Conservation (phyloP, 305 asterid genomes). For the Fraxinus sp. region DNA sequence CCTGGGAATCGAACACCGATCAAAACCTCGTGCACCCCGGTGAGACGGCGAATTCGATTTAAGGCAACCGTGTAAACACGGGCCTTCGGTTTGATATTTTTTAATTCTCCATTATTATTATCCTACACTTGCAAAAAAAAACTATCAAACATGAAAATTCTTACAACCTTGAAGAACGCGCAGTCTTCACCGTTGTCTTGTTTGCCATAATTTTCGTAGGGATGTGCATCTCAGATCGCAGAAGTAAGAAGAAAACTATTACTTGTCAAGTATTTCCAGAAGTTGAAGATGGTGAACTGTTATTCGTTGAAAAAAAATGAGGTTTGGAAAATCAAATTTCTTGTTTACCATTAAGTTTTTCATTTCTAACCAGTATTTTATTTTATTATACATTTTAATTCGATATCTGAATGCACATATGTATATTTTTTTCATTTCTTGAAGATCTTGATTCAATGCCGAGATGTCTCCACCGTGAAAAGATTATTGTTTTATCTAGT, state of each 20-base stretch:
- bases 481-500: not conserved
- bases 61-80: too few relatives aligned
- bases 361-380: not conserved
- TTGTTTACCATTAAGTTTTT: not conserved
- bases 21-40: too few relatives aligned
- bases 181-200: not conserved
- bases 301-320: not conserved
- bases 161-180: not conserved
- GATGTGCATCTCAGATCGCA: not conserved
- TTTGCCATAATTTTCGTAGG: not conserved
- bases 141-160: not conserved
- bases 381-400: too few relatives aligned
- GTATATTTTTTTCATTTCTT: too few relatives aligned
- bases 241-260: not conserved
- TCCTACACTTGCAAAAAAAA: too few relatives aligned
- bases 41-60: too few relatives aligned
- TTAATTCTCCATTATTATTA: too few relatives aligned
- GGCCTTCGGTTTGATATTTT: too few relatives aligned
- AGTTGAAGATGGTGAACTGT: not conserved
- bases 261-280: not conserved
- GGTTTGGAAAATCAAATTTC: not conserved
- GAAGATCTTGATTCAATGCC: not conserved
- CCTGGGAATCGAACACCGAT: too few relatives aligned
- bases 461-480: not conserved
- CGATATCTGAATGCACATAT: not conserved